Conservation (phyloP, 371 early-diverging fungal genomes). For the Rhizopus delemar region DNA sequence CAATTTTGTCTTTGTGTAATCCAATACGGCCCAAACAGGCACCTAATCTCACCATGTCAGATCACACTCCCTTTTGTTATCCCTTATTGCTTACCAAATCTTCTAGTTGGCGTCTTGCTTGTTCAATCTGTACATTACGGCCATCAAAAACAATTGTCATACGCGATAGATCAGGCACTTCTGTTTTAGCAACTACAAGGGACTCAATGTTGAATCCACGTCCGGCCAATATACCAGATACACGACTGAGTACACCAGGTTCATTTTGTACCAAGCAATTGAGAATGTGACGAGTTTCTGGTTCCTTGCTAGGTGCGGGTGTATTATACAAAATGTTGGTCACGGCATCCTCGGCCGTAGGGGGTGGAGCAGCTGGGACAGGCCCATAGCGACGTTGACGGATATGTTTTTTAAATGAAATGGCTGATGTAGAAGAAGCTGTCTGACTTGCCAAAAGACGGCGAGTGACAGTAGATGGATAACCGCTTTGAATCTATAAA, state of each 20-base stretch:
- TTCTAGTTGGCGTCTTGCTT: conserved; percentile 91
- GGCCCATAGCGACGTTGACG: conserved; percentile 60
- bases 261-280: conserved; percentile 95
- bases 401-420: conserved; percentile 57
- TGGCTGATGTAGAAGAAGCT: conserved; percentile 56
- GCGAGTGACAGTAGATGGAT: not conserved
- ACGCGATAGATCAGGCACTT: conserved; percentile 88
- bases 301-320: conserved; percentile 60
- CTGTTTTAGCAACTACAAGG: conserved; percentile 91
- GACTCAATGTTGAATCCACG: conserved; percentile 97
- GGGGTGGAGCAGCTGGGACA: conserved; percentile 39
- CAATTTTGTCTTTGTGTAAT: conserved; percentile 82
- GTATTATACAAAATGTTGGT: conserved; percentile 91
- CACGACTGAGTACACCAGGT: conserved; percentile 92
- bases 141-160: conserved; percentile 95
- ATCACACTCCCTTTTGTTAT: not conserved
- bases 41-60: conserved; percentile 46
- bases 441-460: not conserved
- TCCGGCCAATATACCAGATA: conserved; percentile 92
- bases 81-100: conserved; percentile 67
- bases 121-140: conserved; percentile 82
- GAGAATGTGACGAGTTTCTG: conserved; percentile 78
- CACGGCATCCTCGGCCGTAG: conserved; percentile 82
- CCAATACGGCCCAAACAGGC: conserved; percentile 96
- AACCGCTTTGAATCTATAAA: not conserved